phyloP scores from a whole-genome alignment of 352 stramenopile species.

The Aphanomyces invadans region DNA sequence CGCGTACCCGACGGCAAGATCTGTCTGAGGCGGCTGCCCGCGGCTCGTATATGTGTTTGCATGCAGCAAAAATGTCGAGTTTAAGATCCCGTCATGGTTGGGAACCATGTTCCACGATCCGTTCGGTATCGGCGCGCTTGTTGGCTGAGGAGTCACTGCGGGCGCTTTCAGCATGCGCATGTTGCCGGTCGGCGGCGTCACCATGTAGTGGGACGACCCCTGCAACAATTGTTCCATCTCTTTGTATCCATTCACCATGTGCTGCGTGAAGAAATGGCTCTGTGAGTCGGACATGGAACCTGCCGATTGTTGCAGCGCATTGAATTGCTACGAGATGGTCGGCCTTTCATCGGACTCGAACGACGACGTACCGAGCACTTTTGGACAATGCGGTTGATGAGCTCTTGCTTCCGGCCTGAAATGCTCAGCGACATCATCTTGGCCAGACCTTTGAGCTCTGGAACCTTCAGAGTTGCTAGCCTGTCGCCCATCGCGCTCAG shows the following conservation, averaged over 20 bases:
- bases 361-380: slow-evolving; percentile 43
- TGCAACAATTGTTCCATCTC: background rate
- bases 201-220: background rate
- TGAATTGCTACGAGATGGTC: background rate
- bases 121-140: background rate
- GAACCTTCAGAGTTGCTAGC: slow-evolving; percentile 29
- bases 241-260: slow-evolving; percentile 8
- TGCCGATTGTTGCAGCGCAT: background rate
- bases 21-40: background rate
- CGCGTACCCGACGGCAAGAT: slow-evolving; percentile 7
- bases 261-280: background rate
- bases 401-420: slow-evolving; percentile 66
- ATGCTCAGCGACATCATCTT: slow-evolving; percentile 57
- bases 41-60: background rate
- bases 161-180: background rate
- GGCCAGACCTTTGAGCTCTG: slow-evolving; percentile 66
- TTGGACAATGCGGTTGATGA: slow-evolving; percentile 62
- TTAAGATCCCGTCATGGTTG: too few species aligned
- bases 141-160: background rate
- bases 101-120: background rate
- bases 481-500: background rate
- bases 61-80: slow-evolving; percentile 4
- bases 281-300: background rate
- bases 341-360: background rate
- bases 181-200: background rate